A percentile compares a stretch with the other conserved stretches of the same genome.
These are phyloP conservation scores for Oryza australiensis DNA, from an alignment of 176 grass and related monocot species.

Conservation along the genomic window DNA sequence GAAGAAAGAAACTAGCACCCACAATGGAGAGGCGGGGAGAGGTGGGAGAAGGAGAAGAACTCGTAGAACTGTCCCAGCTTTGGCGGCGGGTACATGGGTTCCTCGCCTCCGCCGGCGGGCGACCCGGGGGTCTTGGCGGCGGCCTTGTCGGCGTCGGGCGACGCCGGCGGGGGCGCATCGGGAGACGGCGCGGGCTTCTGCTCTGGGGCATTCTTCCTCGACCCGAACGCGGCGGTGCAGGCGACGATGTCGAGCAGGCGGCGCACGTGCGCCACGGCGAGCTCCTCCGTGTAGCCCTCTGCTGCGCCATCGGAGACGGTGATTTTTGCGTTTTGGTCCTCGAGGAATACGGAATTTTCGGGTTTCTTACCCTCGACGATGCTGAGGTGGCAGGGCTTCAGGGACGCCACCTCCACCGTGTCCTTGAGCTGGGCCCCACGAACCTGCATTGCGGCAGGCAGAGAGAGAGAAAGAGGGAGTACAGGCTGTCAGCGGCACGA, in stretches of 20 bases:
- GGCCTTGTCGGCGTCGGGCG: conserved; percentile 18
- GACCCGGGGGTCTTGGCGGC: conserved; percentile 22
- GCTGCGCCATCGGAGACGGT: conserved; percentile 34
- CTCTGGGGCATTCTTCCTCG: conserved; percentile 36
- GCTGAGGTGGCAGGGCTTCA: conserved; percentile 81
- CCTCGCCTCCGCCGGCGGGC: conserved; percentile 46
- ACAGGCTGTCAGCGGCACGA: not conserved
- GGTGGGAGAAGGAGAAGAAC: conserved; percentile 94
- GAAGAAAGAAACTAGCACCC: not conserved
- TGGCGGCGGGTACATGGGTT: conserved; percentile 88
- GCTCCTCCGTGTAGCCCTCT: conserved; percentile 94
- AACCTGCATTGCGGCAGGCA: conserved; percentile 48
- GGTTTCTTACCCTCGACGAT: conserved; percentile 67
- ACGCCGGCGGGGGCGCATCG: conserved; percentile 28
- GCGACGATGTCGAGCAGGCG: conserved; percentile 87
- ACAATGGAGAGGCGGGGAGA: conserved; percentile 83
- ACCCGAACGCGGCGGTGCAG: conserved; percentile 77
- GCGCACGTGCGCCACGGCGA: conserved; percentile 75
- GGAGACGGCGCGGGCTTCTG: conserved; percentile 15
- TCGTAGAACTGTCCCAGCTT: conserved; percentile 94
- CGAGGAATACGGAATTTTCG: not conserved
- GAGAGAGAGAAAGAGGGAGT: not conserved
- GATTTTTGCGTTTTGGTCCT: conserved; percentile 19
- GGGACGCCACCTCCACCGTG: conserved; percentile 67
- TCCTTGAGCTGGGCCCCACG: conserved; percentile 73